Evolutionary conservation across 257 asterid genomes (phyloP).

Genomic region (Nicotiana tabacum): DNA sequence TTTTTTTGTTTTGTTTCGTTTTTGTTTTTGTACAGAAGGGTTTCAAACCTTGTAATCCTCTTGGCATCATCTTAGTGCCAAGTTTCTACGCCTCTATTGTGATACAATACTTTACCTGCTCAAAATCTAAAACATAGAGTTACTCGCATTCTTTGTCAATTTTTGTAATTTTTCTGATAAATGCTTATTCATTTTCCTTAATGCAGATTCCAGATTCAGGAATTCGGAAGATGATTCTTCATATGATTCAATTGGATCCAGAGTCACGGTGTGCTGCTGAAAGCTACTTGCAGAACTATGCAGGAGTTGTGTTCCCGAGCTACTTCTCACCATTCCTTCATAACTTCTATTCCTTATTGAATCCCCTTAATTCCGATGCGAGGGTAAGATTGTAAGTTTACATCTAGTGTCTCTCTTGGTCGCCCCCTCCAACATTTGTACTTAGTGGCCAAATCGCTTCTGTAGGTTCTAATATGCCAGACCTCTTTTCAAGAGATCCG

Average conservation of each 20-base stretch:
- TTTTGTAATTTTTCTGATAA: neutral
- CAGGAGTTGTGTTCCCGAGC: slow-evolving; percentile 83
- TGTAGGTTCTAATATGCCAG: slow-evolving; percentile 92
- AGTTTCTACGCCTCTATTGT: too few relatives aligned
- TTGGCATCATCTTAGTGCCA: too few relatives aligned
- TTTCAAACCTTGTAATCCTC: too few relatives aligned
- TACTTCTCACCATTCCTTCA: slow-evolving; percentile 97
- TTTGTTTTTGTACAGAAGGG: too few relatives aligned
- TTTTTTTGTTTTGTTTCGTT: neutral
- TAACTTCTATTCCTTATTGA: slow-evolving; percentile 77
- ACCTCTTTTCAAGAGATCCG: slow-evolving; percentile 84
- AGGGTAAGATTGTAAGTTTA: slow-evolving; percentile 54
- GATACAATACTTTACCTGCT: too few relatives aligned
- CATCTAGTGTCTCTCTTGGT: slow-evolving; percentile 9
- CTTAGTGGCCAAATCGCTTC: slow-evolving; percentile 18
- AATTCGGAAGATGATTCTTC: slow-evolving; percentile 96
- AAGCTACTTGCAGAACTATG: slow-evolving; percentile 78
- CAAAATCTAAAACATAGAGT: neutral
- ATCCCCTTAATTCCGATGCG: slow-evolving; percentile 87
- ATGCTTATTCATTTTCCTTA: slow-evolving; percentile 4
- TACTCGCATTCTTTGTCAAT: neutral
- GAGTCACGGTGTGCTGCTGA: slow-evolving; percentile 89
- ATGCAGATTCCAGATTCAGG: slow-evolving; percentile 96
- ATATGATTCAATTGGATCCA: slow-evolving; percentile 94
- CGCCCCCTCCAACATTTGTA: slow-evolving; percentile 2